Evolutionary conservation across 768 basidiomycete species (phyloP).

Genomic region (Cystobasidiopsis lactophilus): DNA sequence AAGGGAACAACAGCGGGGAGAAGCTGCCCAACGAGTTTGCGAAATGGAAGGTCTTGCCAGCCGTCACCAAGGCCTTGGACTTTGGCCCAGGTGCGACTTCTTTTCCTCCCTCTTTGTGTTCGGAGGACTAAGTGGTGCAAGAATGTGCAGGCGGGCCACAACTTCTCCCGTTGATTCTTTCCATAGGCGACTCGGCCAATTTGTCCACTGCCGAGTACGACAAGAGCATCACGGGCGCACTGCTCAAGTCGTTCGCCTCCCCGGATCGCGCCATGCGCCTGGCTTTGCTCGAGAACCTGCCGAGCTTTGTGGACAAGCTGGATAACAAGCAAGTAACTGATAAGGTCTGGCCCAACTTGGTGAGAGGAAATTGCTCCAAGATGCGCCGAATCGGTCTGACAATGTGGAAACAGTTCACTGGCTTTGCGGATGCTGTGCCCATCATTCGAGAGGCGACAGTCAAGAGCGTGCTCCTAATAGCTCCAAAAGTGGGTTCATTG

Average conservation of each 20-base stretch:
- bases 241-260: slow-evolving; percentile 64
- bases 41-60: slow-evolving; percentile 65
- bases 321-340: slow-evolving; percentile 67
- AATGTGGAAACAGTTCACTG: slow-evolving; percentile 46
- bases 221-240: slow-evolving; percentile 44
- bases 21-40: slow-evolving; percentile 63
- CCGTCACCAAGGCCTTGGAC: slow-evolving; percentile 53
- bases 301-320: slow-evolving; percentile 63
- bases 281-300: slow-evolving; percentile 68
- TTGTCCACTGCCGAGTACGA: slow-evolving; percentile 32
- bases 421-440: slow-evolving; percentile 82
- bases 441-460: slow-evolving; percentile 86
- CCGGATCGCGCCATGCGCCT: slow-evolving; percentile 85
- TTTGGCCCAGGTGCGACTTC: slow-evolving; percentile 35
- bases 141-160: slow-evolving; percentile 34
- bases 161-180: slow-evolving; percentile 62
- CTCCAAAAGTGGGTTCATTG: slow-evolving; percentile 47
- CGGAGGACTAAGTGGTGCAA: slow-evolving; percentile 23
- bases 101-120: slow-evolving; percentile 18
- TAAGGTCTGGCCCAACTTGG: slow-evolving; percentile 79
- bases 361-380: slow-evolving; percentile 26
- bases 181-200: slow-evolving; percentile 47
- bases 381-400: no score
- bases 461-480: slow-evolving; percentile 58
- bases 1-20: neutral